Conservation (phyloP, 2,329 filamentous ascomycete genomes). For the Colletotrichum trifolii region DNA sequence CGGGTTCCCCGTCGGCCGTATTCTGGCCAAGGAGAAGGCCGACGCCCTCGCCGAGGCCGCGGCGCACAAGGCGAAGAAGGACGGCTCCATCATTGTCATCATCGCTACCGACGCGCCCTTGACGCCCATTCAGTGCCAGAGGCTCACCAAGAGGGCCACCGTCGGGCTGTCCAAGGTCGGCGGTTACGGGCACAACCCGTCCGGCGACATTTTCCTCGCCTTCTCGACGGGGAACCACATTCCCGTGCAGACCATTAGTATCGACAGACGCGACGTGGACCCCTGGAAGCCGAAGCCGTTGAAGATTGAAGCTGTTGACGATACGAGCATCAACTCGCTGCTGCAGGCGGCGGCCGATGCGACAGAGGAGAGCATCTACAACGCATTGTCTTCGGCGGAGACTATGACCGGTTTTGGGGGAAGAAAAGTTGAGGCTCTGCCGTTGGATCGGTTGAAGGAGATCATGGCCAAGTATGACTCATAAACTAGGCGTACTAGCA, state of each 20-base stretch:
- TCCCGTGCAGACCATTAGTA: conserved; percentile 53
- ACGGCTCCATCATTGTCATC: conserved; percentile 71
- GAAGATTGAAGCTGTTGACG: conserved; percentile 61
- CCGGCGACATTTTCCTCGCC: conserved; percentile 75
- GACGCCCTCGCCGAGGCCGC: conserved; percentile 42
- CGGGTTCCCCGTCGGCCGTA: conserved; percentile 70
- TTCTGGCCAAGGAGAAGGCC: conserved; percentile 58
- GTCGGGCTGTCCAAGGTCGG: conserved; percentile 71
- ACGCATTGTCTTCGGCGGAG: conserved; percentile 70
- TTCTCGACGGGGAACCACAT: conserved; percentile 71
- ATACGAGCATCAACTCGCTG: conserved; percentile 69
- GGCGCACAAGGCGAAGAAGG: conserved; percentile 60
- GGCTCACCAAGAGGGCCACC: conserved; percentile 70
- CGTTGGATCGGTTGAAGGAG: conserved; percentile 57
- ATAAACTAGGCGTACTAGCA: neutral
- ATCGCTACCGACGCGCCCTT: conserved; percentile 71
- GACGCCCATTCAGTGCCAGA: conserved; percentile 65
- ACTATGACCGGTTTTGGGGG: conserved; percentile 66
- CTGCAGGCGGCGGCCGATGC: conserved; percentile 72
- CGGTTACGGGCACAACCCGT: conserved; percentile 70
- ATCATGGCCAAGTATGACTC: conserved; percentile 54
- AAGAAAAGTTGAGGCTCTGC: conserved; percentile 60
- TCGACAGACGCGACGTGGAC: conserved; percentile 48
- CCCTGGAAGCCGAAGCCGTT: conserved; percentile 51
- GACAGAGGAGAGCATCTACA: conserved; percentile 74